These are phyloP conservation scores for Phlebiopsis gigantea DNA, from an alignment of 768 basidiomycete species.

Conservation along the genomic window DNA sequence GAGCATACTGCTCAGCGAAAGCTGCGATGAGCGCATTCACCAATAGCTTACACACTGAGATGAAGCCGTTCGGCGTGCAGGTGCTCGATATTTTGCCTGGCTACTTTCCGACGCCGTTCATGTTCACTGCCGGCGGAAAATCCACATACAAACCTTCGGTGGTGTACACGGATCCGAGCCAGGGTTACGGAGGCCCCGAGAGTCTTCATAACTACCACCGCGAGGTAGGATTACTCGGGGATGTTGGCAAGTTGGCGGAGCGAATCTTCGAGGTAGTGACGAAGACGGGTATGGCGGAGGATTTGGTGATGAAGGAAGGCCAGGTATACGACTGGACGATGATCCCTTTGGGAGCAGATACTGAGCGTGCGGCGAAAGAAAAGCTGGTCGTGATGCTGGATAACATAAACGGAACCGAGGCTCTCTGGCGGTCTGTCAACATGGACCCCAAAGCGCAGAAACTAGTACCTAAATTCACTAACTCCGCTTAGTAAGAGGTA, in stretches of 20 bases:
- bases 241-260: constrained; percentile 1
- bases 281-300: background rate
- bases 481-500: no score
- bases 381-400: background rate
- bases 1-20: background rate
- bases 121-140: background rate
- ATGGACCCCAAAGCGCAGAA: background rate
- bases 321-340: background rate
- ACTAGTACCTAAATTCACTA: background rate
- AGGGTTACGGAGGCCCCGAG: constrained; percentile 5
- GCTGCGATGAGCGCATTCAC: constrained; percentile 2
- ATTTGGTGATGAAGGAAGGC: background rate
- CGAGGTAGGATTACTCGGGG: background rate
- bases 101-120: constrained; percentile 2
- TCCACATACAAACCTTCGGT: background rate
- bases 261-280: constrained; percentile 8
- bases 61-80: constrained; percentile 1
- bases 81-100: constrained; percentile 5
- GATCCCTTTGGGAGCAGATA: constrained; percentile 2
- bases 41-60: constrained; percentile 1
- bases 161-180: constrained; percentile 12
- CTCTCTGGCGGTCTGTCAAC: constrained; percentile 1
- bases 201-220: background rate
- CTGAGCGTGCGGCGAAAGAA: background rate
- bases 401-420: background rate